These are phyloP conservation scores for Kwoniella sp. DNA, from an alignment of 768 basidiomycete genomes.

Conservation along the genomic window DNA sequence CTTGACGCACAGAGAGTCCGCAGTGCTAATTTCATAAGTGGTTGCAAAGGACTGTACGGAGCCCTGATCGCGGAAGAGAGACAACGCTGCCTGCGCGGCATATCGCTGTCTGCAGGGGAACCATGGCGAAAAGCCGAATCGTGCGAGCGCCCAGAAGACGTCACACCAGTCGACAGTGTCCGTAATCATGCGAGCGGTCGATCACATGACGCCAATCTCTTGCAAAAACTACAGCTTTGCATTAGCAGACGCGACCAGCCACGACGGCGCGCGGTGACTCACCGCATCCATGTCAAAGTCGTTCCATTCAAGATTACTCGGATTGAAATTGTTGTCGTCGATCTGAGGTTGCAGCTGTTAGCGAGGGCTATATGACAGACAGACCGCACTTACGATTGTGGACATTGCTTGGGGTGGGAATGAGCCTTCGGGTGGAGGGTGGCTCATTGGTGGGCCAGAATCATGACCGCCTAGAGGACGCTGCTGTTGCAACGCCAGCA, in stretches of 20 bases:
- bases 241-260: not conserved
- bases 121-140: no score
- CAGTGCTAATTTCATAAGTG: no score
- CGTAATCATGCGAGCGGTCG: no score
- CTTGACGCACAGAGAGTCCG: no score
- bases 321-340: conserved; percentile 2
- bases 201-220: conserved; percentile 12
- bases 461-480: no score
- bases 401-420: not conserved
- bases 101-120: no score
- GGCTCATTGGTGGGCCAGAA: no score
- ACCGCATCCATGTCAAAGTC: conserved; percentile 25
- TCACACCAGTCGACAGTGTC: no score
- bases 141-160: no score
- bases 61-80: no score
- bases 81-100: no score
- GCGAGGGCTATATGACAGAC: not conserved
- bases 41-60: no score
- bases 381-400: not conserved
- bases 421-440: not conserved
- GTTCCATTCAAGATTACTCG: conserved; percentile 12
- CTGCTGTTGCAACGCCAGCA: not conserved
- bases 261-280: not conserved
- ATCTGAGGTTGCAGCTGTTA: not conserved
- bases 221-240: not conserved